Percentiles rank a stretch among this genome's conserved stretches.
Evolutionary conservation across 306 rosid species (phyloP).

Genomic region (Mucuna pruriens): DNA sequence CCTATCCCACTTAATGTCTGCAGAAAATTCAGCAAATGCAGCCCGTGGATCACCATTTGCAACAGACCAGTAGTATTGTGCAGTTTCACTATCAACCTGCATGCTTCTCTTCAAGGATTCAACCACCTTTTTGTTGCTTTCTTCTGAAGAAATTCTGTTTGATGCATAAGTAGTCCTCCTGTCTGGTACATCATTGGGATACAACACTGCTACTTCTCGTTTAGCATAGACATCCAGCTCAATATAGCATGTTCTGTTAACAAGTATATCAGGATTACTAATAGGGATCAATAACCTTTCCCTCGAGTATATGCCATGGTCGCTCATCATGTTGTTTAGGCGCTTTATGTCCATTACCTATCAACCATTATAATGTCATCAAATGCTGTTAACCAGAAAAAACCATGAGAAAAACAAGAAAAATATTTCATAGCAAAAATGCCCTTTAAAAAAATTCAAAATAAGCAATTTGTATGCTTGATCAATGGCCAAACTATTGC

Average conservation of each 20-base stretch:
- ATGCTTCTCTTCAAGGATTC: constrained; percentile 84
- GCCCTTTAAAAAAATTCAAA: no score
- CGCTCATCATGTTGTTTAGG: constrained; percentile 95
- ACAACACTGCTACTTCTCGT: constrained; percentile 91
- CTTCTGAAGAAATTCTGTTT: constrained; percentile 50
- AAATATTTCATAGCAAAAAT: no score
- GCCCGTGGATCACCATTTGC: constrained; percentile 91
- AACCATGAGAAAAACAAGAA: neutral
- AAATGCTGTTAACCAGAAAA: neutral
- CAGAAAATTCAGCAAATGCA: constrained; percentile 77
- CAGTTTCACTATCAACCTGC: constrained; percentile 91
- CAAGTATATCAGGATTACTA: constrained; percentile 63
- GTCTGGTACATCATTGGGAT: constrained; percentile 66
- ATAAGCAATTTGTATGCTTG: no score
- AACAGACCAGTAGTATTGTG: constrained; percentile 80
- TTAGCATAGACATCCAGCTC: constrained; percentile 80
- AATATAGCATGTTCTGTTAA: constrained; percentile 69
- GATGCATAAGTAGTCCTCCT: constrained; percentile 27
- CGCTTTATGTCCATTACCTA: constrained; percentile 91
- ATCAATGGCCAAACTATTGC: no score
- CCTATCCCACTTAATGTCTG: constrained; percentile 84
- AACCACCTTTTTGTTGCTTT: constrained; percentile 70
- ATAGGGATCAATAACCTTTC: constrained; percentile 89
- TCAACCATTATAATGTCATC: constrained; percentile 15
- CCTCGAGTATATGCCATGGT: constrained; percentile 93